These are phyloP conservation scores for Candida railenensis DNA, from an alignment of 805 yeast species.

Conservation along the genomic window DNA sequence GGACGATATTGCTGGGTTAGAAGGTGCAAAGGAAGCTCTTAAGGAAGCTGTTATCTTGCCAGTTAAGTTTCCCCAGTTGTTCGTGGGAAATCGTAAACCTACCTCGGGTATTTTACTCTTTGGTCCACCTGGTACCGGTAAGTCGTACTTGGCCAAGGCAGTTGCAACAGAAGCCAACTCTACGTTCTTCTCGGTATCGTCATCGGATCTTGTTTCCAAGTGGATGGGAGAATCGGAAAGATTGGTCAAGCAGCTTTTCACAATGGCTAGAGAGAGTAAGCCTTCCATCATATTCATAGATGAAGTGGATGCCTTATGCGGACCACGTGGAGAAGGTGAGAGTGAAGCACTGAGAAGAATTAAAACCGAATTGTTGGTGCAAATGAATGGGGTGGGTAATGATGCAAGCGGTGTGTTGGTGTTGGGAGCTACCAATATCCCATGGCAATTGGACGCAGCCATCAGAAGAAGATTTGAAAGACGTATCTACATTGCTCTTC, in stretches of 20 bases:
- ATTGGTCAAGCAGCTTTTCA: conserved; percentile 88
- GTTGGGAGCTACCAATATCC: conserved; percentile 96
- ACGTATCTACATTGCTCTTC: conserved; percentile 91
- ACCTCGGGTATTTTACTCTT: conserved; percentile 93
- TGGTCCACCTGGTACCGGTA: conserved; percentile 99
- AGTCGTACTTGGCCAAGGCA: conserved; percentile 94
- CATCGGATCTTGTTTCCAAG: conserved; percentile 92
- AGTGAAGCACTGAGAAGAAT: conserved; percentile 95
- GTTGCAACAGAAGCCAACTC: conserved; percentile 98
- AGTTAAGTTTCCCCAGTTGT: conserved; percentile 88
- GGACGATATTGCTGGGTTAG: conserved; percentile 93
- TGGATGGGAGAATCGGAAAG: conserved; percentile 99
- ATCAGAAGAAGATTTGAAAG: conserved; percentile 94
- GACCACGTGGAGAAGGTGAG: conserved; percentile 97
- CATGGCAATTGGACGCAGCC: conserved; percentile 98
- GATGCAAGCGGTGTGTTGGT: conserved; percentile 91
- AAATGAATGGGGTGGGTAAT: conserved; percentile 98
- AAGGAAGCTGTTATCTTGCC: conserved; percentile 97
- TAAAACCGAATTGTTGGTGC: conserved; percentile 92
- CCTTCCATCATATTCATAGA: conserved; percentile 96
- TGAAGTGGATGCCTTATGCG: conserved; percentile 97
- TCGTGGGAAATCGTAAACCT: conserved; percentile 88
- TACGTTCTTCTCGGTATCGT: conserved; percentile 93
- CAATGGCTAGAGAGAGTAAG: conserved; percentile 94
- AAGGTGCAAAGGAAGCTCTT: conserved; percentile 80